Conservation (phyloP, 108 stramenopile genomes). For the Skeletonema potamos region DNA sequence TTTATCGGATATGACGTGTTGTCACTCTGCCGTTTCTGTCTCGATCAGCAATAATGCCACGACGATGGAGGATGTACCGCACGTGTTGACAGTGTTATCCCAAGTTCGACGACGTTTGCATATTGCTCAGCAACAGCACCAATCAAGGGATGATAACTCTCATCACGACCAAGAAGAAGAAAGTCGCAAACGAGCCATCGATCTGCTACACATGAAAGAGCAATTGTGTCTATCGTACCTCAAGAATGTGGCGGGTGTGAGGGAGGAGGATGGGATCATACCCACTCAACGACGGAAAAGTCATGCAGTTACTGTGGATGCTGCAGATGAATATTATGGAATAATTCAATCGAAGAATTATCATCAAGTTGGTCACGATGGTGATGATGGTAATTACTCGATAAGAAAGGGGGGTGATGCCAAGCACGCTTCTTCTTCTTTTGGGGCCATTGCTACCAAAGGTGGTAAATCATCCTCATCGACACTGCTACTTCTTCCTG, state of each 20-base stretch:
- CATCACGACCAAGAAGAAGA: neutral
- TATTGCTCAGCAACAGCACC: slow-evolving; percentile 1
- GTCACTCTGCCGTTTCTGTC: no score
- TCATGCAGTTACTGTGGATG: no score
- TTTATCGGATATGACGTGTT: slow-evolving; percentile 26
- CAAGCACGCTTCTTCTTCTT: neutral
- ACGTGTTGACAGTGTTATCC: slow-evolving; percentile 53
- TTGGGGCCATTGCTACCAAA: neutral
- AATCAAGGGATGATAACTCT: neutral
- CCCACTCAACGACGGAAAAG: neutral
- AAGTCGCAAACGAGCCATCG: slow-evolving; percentile 21
- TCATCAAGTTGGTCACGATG: neutral
- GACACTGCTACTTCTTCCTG: no score
- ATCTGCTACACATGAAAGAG: slow-evolving; percentile 51
- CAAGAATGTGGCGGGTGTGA: slow-evolving; percentile 37
- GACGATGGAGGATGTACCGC: slow-evolving; percentile 62
- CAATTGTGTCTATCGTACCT: slow-evolving; percentile 60
- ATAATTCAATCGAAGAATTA: slow-evolving; percentile 18
- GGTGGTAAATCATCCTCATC: neutral
- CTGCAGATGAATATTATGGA: slow-evolving; percentile 4
- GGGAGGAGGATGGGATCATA: slow-evolving; percentile 9
- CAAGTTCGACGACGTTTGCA: slow-evolving; percentile 33
- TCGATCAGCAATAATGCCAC: no score
- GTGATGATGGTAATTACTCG: neutral
- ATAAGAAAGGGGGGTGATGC: neutral